These are phyloP conservation scores for Lactarius sp. DNA, from an alignment of 768 basidiomycete genomes.

Conservation along the genomic window DNA sequence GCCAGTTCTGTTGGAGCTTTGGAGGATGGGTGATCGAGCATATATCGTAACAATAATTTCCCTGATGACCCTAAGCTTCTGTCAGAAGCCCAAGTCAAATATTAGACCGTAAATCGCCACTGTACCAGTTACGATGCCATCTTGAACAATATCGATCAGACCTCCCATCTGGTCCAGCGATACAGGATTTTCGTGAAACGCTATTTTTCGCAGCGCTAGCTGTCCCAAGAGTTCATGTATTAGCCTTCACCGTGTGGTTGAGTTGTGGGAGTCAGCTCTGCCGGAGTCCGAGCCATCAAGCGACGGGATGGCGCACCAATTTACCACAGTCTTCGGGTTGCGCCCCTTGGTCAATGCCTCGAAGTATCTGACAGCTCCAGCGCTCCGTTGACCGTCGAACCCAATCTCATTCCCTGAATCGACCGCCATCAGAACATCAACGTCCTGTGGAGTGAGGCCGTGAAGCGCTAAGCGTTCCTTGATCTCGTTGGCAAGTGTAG, in stretches of 20 bases:
- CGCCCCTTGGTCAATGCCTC: conserved; percentile 57
- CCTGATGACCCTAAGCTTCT: conserved; percentile 61
- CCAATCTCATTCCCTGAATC: conserved; percentile 60
- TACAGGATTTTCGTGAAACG: conserved; percentile 56
- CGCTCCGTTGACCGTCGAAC: conserved; percentile 51
- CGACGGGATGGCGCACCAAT: conserved; percentile 59
- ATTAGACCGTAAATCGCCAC: conserved; percentile 7
- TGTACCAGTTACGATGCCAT: conserved; percentile 63
- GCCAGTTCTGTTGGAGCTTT: conserved; percentile 44
- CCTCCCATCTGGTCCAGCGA: conserved; percentile 63
- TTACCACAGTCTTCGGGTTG: conserved; percentile 68
- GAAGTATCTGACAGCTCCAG: conserved; percentile 72
- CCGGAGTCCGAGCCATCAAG: background rate
- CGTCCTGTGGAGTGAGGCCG: conserved; percentile 57
- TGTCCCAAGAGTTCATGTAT: conserved; percentile 83
- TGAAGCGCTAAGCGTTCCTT: conserved; percentile 51
- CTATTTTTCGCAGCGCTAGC: conserved; percentile 52
- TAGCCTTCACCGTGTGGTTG: conserved; percentile 51
- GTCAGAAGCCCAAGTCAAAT: conserved; percentile 10
- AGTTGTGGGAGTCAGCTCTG: background rate
- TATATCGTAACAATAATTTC: conserved; percentile 67
- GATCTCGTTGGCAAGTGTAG: conserved; percentile 69
- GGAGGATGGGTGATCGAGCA: conserved; percentile 46
- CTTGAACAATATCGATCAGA: conserved; percentile 70
- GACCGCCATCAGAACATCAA: conserved; percentile 70